Evolutionary conservation across 2,329 filamentous ascomycete species (phyloP).

Genomic region (Trichothecium sympodiale): DNA sequence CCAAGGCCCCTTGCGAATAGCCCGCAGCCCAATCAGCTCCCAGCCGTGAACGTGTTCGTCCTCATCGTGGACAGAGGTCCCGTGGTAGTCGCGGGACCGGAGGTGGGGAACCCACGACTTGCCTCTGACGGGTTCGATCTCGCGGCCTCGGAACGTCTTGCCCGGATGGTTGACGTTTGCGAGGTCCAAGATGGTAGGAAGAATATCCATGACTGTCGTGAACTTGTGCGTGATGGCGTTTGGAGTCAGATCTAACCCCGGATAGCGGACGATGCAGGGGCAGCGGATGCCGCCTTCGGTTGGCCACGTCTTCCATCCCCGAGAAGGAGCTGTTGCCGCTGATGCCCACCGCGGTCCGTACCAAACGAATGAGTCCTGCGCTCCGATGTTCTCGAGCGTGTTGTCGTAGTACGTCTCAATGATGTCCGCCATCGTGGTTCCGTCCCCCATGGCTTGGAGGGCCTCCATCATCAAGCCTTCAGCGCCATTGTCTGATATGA

Average conservation of each 20-base stretch:
- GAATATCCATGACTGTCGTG: conserved; percentile 36
- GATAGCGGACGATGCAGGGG: conserved; percentile 9
- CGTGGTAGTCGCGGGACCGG: not conserved
- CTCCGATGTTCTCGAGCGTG: conserved; percentile 41
- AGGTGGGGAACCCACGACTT: conserved; percentile 9
- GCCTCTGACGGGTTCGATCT: conserved; percentile 39
- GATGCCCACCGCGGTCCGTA: conserved; percentile 46
- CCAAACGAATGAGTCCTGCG: conserved; percentile 47
- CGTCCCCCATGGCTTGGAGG: conserved; percentile 11
- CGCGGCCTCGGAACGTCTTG: conserved; percentile 25
- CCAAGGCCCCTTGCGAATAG: conserved; percentile 42
- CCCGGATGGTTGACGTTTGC: conserved; percentile 27
- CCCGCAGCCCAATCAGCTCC: conserved; percentile 41
- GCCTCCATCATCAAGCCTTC: conserved; percentile 49
- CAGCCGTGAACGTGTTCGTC: conserved; percentile 40
- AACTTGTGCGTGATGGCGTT: conserved; percentile 9
- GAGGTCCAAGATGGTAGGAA: conserved; percentile 35
- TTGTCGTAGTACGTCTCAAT: conserved; percentile 46
- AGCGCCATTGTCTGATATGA: conserved; percentile 53
- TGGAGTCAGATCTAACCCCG: too few species aligned
- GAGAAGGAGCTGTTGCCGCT: conserved; percentile 24
- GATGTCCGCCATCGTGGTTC: conserved; percentile 41
- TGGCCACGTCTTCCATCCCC: conserved; percentile 26
- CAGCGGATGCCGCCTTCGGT: conserved; percentile 30
- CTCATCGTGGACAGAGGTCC: too few species aligned